These are phyloP conservation scores for Rhodamnia argentea DNA, from an alignment of 345 rosid species.

Conservation along the genomic window DNA sequence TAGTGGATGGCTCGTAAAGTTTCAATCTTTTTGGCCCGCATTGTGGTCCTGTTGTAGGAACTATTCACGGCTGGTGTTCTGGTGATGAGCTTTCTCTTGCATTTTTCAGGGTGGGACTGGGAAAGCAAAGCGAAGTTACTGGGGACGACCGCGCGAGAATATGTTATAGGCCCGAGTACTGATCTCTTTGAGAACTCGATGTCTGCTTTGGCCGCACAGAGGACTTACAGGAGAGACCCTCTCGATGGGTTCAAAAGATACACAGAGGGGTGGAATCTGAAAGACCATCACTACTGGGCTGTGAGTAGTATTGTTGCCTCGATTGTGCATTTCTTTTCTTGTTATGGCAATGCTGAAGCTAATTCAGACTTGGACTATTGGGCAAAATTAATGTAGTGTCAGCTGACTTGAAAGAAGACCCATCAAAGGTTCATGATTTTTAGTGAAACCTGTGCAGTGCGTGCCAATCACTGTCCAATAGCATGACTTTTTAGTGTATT, in stretches of 20 bases:
- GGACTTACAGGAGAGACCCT: slow-evolving; percentile 88
- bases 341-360: background rate
- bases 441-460: background rate
- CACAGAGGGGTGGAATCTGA: slow-evolving; percentile 82
- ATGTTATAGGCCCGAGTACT: slow-evolving; percentile 18
- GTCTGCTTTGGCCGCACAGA: slow-evolving; percentile 58
- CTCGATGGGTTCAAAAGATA: slow-evolving; percentile 58
- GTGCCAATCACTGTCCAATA: background rate
- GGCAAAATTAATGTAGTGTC: background rate
- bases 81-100: background rate
- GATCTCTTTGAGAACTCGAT: slow-evolving; percentile 37
- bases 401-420: background rate
- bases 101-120: background rate
- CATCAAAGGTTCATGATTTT: background rate
- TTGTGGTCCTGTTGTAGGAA: background rate
- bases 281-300: slow-evolving; percentile 85
- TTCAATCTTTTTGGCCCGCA: background rate
- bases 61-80: background rate
- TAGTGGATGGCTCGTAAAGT: background rate
- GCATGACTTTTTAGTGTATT: background rate
- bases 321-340: background rate
- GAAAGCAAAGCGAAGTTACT: background rate
- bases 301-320: slow-evolving; percentile 28
- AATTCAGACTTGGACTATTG: background rate
- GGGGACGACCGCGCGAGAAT: slow-evolving; percentile 12